Conservation (phyloP, 257 asterid genomes). For the Fraxinus americana region DNA sequence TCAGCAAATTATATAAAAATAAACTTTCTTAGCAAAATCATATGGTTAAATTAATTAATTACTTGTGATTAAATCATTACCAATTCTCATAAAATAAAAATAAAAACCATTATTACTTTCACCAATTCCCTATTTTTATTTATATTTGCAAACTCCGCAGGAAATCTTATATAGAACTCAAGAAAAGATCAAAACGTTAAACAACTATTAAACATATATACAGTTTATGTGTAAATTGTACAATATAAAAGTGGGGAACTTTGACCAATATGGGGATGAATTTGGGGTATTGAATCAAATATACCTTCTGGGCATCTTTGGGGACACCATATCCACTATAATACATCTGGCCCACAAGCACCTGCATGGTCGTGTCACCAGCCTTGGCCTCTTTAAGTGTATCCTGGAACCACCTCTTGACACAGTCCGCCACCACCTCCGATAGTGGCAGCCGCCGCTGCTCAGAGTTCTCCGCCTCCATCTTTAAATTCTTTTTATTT, state of each 20-base stretch:
- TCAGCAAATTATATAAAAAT: not conserved
- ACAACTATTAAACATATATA: slow-evolving; percentile 19
- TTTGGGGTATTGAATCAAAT: slow-evolving; percentile 13
- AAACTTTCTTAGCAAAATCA: not conserved
- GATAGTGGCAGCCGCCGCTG: slow-evolving; percentile 65
- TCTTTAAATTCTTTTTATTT: slow-evolving; percentile 25
- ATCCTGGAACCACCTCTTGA: slow-evolving; percentile 87
- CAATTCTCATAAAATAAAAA: not conserved
- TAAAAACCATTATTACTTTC: not conserved
- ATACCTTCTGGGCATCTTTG: slow-evolving; percentile 71
- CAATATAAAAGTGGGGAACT: not conserved
- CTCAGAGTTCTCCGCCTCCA: slow-evolving; percentile 61
- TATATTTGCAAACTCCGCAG: too few species aligned
- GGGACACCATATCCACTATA: slow-evolving; percentile 79
- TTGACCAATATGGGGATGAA: not conserved
- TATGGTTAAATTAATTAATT: not conserved
- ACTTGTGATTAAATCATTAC: not conserved
- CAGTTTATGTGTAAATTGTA: not conserved
- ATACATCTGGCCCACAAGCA: slow-evolving; percentile 98
- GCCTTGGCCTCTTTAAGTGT: slow-evolving; percentile 88
- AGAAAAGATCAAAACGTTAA: slow-evolving; percentile 13
- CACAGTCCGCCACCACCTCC: slow-evolving; percentile 88
- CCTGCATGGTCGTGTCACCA: slow-evolving; percentile 87
- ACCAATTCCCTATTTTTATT: not conserved
- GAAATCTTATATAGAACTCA: too few species aligned